Conservation (phyloP, 176 grass and related monocot species). For the Phragmites australis region DNA sequence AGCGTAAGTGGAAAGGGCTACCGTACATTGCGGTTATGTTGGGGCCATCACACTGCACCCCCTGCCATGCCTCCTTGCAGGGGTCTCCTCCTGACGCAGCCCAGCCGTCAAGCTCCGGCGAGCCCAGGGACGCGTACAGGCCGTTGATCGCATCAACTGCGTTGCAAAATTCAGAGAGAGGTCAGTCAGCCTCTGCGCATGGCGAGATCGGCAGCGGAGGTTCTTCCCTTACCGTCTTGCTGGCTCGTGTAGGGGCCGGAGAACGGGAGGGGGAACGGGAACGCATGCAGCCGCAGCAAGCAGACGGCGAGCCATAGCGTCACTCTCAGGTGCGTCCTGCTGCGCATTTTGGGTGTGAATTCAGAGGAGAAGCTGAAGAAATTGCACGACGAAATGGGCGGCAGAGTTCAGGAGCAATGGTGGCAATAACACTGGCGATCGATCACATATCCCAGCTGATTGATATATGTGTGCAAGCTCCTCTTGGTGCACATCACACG, state of each 20-base stretch:
- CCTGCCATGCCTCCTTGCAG: slow-evolving; percentile 58
- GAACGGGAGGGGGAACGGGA: slow-evolving; percentile 45
- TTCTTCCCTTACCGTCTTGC: slow-evolving; percentile 10
- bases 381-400: not conserved
- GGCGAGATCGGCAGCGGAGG: not conserved
- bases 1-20: too few species aligned
- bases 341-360: not conserved
- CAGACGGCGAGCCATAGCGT: slow-evolving; percentile 27
- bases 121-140: slow-evolving; percentile 47
- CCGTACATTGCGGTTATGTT: slow-evolving; percentile 55
- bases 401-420: not conserved
- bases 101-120: slow-evolving; percentile 60
- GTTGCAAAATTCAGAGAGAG: not conserved
- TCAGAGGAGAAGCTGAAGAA: not conserved
- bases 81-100: slow-evolving; percentile 52
- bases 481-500: not conserved
- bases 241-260: slow-evolving; percentile 24
- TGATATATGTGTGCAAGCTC: not conserved
- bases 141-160: slow-evolving; percentile 68
- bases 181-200: not conserved
- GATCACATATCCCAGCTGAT: not conserved
- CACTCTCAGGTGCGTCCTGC: not conserved
- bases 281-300: slow-evolving; percentile 27
- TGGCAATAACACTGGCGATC: not conserved
- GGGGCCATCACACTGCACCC: slow-evolving; percentile 52